Evolutionary conservation across 2,329 filamentous ascomycete genomes (phyloP), one percentile per base, ranked within the genome.

Genomic region (Colletotrichum sp.): DNA sequence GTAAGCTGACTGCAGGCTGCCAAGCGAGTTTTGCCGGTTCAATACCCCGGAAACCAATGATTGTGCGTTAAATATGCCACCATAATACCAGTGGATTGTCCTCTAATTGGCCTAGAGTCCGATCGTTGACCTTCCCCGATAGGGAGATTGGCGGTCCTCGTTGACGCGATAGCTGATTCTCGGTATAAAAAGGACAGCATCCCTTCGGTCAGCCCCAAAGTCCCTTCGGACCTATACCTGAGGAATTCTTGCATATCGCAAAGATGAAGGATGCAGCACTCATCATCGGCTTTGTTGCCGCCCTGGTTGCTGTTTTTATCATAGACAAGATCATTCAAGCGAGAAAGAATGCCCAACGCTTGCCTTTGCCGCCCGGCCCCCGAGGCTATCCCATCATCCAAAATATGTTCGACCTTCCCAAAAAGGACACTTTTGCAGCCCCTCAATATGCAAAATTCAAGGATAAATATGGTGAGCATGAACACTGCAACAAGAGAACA

Each of bases 391-490:
- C 87, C 0, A 64, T 90, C 4, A 57, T 90, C 8, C 88, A 88
- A 6, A 90, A 90, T 77, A 75, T 89, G 15, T 78, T 79, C 6
- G 87, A 90, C 75, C 78, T 88, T 22, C 88, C 88, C 1, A 78
- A 82, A 2, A 69, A 77, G 1, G 82, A 79, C 15, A 59, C 67
- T 7, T 80, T 79, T 4, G 83, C 84, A 25, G 82, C 78, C 75
- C 72, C 80, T 55, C 81, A 85, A 68, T 85, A 82, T 83, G 66
- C 83, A 2, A 78, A 81, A 59, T 80, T 82, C 71, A 84, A 84
- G 39, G 81, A 85, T 8, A 55, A 75, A 25, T 83, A 83, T 70
- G 82, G 69, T 71, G 13, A 13, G 69, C 13, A 6, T 34, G 2
- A 27, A 22, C 25, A 28, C 28, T 12, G 22, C 27, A 28, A 16